Percentiles rank a stretch among this genome's conserved stretches.
These are phyloP conservation scores for Fusarium zealandicum DNA, from an alignment of 2,329 filamentous ascomycete species.

Conservation along the genomic window DNA sequence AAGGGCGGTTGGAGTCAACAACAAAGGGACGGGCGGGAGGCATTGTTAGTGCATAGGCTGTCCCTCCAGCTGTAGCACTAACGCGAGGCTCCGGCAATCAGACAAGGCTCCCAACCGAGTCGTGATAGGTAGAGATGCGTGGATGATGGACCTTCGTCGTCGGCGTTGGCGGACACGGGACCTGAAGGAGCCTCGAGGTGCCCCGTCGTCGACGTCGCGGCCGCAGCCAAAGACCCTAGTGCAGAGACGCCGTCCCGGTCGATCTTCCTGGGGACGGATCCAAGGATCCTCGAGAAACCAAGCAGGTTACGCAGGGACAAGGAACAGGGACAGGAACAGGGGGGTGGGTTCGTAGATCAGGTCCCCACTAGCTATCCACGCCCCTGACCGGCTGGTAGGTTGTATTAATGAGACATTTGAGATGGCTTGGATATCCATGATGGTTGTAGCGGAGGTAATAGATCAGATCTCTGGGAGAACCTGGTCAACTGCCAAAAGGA, in stretches of 20 bases:
- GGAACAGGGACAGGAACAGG: constrained; percentile 10
- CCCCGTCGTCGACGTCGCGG: constrained; percentile 4
- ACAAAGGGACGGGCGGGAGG: constrained; percentile 25
- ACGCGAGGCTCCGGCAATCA: constrained; percentile 24
- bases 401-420: constrained; percentile 26
- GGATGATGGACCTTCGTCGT: constrained; percentile 1
- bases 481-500: background rate
- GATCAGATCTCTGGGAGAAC: constrained; percentile 12
- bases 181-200: background rate
- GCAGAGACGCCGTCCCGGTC: constrained; percentile 13
- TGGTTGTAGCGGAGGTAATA: constrained; percentile 8
- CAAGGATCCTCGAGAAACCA: constrained; percentile 29
- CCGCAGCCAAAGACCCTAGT: constrained; percentile 9
- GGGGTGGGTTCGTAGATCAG: constrained; percentile 10
- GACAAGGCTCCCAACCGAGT: constrained; percentile 21
- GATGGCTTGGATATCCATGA: constrained; percentile 9
- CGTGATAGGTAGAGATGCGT: background rate
- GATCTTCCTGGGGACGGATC: constrained; percentile 31
- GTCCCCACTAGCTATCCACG: background rate
- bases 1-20: constrained; percentile 30
- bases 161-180: constrained; percentile 3
- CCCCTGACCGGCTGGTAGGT: background rate
- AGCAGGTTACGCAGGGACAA: too few relatives aligned
- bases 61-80: constrained; percentile 9
- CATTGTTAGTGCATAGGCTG: constrained; percentile 18